A percentile compares a stretch with the other conserved stretches of the same genome.
Evolutionary conservation across 768 basidiomycete genomes (phyloP).

Genomic region (Rhizopogon roseolus): DNA sequence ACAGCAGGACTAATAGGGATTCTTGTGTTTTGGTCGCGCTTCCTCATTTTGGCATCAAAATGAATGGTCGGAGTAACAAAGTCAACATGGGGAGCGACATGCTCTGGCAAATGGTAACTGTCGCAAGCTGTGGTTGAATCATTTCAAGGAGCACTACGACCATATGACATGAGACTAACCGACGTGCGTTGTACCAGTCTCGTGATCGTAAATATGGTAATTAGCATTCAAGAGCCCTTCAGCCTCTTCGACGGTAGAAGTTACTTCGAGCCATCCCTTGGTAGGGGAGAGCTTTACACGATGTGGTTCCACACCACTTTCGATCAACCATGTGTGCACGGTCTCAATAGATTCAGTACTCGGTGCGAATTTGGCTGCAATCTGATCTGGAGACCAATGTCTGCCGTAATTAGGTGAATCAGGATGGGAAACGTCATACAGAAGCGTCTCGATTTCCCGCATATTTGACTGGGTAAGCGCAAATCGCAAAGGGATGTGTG

Average conservation of each 20-base stretch:
- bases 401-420: constrained; percentile 39
- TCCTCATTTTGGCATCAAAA: constrained; percentile 26
- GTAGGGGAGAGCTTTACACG: constrained; percentile 30
- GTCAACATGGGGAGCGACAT: constrained; percentile 34
- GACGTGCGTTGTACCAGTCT: constrained; percentile 31
- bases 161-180: constrained; percentile 17
- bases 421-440: constrained; percentile 40
- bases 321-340: constrained; percentile 37
- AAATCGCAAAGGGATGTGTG: constrained; percentile 38
- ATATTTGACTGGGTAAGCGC: constrained; percentile 40
- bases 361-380: constrained; percentile 40
- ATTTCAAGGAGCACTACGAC: constrained; percentile 8
- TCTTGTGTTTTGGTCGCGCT: constrained; percentile 8
- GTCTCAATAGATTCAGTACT: constrained; percentile 28
- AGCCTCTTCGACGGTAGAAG: constrained; percentile 36
- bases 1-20: constrained; percentile 9
- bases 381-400: constrained; percentile 36
- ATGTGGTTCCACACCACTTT: constrained; percentile 29
- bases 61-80: constrained; percentile 42
- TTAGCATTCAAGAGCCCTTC: constrained; percentile 39
- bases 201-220: constrained; percentile 37
- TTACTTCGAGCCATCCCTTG: constrained; percentile 36
- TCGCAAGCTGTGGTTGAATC: constrained; percentile 28
- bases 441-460: constrained; percentile 32
- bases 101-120: constrained; percentile 35